These are phyloP conservation scores for Suillus sp. DNA, from an alignment of 768 basidiomycete species.

Conservation along the genomic window DNA sequence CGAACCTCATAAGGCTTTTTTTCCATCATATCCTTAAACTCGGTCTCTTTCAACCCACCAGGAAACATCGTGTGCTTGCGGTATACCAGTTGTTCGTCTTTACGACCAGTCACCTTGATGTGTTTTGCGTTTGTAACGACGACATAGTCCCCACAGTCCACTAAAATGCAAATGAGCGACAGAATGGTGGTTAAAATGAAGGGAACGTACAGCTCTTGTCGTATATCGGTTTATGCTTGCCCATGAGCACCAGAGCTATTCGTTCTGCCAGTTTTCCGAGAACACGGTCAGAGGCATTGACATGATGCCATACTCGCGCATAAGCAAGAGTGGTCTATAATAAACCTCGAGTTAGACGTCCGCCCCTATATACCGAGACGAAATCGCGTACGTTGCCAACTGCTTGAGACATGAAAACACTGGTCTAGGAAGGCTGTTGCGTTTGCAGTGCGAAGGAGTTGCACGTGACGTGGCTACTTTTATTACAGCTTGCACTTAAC, in stretches of 20 bases:
- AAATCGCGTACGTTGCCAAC: conserved; percentile 70
- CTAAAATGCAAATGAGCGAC: conserved; percentile 40
- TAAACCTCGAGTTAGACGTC: background rate
- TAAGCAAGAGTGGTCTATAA: conserved; percentile 90
- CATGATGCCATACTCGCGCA: conserved; percentile 95
- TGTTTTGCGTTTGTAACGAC: conserved; percentile 88
- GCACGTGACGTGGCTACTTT: conserved; percentile 10
- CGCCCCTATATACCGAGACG: background rate
- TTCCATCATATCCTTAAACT: conserved; percentile 81
- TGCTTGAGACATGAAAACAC: conserved; percentile 70
- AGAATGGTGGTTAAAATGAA: background rate
- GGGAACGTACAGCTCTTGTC: conserved; percentile 77
- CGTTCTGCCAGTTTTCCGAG: conserved; percentile 93
- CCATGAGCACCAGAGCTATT: conserved; percentile 96
- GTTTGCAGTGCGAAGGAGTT: background rate
- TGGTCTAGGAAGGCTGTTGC: background rate
- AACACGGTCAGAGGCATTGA: conserved; percentile 87
- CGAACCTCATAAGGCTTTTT: conserved; percentile 85
- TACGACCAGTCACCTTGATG: conserved; percentile 86
- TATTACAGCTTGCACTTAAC: too few species aligned
- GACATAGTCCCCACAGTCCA: conserved; percentile 98
- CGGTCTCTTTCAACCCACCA: conserved; percentile 90
- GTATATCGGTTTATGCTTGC: conserved; percentile 98
- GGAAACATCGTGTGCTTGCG: conserved; percentile 90
- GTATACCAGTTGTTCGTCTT: conserved; percentile 85